Base-by-base conservation (phyloP, 805 yeast genomes). In the Candida lessepsii region DNA sequence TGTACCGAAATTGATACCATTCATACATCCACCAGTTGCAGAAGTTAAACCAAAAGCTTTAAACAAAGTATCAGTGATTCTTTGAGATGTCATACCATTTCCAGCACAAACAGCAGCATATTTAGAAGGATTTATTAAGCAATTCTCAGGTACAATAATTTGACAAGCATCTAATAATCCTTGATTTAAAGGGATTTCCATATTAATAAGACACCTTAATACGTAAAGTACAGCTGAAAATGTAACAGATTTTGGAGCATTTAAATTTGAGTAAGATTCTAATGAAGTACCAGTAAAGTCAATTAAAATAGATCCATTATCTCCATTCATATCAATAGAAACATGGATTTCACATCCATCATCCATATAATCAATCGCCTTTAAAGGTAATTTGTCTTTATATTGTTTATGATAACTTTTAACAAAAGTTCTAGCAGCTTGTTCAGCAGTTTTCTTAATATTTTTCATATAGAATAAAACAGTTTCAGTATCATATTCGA, bases 181-280 rank as follows among this genome's bases (percentile, higher is more conserved):
- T 30, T 51, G 48, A 57, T 90, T 90, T 55, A 90, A 69, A 1
- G 97, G 97, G 41, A 90, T 88, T 45, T 85, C 87, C 48, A 82
- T 85, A 45, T 83, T 80, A 21, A 89, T 88, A 56, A 90, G 67
- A 45, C 95, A 83, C 45, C 97, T 69, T 52, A 90, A 62, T 46
- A 89, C 87, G 61, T 89, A 90, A 26, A 90, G 72, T 44, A 90
- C 80, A 1, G 96, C 96, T 26, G 95, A 83, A 54, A 78, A 79
- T 1, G 95, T 83, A 46, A 90, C 86, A 0, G 96, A 91, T 49
- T 73, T 78, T 1, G 97, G 97, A 0, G 96, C 96, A 60, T 90
- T 90, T 61, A 86, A 71, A 60, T 90, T 46, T 11, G 48, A 42
- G 29, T 52, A 57, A 5, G 51, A 47, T 42, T 58, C 58, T 37